These are phyloP conservation scores for Boletus rubescentipes DNA, from an alignment of 768 basidiomycete genomes.

Conservation along the genomic window DNA sequence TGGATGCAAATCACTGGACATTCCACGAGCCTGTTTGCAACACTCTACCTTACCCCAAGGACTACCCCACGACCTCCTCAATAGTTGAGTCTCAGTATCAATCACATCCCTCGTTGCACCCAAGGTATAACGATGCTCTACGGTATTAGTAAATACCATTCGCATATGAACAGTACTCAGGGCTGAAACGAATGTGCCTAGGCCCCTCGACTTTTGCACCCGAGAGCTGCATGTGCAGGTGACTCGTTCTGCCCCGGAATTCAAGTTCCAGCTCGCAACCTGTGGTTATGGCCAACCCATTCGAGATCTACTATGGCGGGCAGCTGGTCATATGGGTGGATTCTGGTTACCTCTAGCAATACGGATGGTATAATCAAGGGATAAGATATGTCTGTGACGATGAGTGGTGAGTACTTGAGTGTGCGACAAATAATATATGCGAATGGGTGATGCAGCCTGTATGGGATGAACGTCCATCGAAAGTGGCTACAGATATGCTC, in stretches of 20 bases:
- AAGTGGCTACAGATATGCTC: slow-evolving; percentile 43
- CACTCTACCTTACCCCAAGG: no score
- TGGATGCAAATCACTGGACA: no score
- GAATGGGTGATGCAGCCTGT: slow-evolving; percentile 7
- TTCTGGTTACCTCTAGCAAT: background rate
- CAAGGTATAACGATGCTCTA: no score
- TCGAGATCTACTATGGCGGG: background rate
- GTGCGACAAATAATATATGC: slow-evolving; percentile 19
- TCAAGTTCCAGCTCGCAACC: background rate
- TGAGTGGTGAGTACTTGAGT: slow-evolving; percentile 32
- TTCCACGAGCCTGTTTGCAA: no score
- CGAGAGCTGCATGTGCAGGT: background rate
- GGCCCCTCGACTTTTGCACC: no score
- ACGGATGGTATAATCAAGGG: slow-evolving; percentile 23
- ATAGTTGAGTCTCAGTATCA: no score
- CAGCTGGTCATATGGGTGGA: background rate
- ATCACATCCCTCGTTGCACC: no score
- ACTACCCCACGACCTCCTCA: no score
- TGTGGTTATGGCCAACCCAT: background rate
- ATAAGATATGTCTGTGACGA: slow-evolving; percentile 30
- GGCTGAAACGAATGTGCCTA: no score
- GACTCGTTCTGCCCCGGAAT: background rate
- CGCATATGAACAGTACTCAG: no score
- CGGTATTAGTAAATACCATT: no score
- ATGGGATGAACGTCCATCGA: background rate